Conservation (phyloP, 306 rosid species). For the Purshia tridentata region DNA sequence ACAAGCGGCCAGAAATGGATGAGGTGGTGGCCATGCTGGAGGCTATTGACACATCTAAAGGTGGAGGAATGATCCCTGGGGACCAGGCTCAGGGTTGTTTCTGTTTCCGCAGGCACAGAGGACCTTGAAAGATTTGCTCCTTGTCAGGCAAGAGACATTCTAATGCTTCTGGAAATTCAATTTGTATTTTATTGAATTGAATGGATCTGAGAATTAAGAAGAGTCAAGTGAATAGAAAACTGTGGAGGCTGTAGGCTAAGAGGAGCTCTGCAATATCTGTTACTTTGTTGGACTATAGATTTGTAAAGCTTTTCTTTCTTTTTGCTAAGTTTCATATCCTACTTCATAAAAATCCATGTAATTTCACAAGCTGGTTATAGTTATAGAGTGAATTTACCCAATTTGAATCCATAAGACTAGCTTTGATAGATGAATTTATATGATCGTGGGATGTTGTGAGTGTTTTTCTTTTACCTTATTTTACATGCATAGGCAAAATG, state of each 20-base stretch:
- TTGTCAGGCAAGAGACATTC: conserved; percentile 24
- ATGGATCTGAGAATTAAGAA: conserved; percentile 28
- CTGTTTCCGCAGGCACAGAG: conserved; percentile 80
- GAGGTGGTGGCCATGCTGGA: conserved; percentile 89
- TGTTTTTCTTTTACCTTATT: too few species aligned
- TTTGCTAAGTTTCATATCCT: conserved; percentile 23
- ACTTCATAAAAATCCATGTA: conserved; percentile 26
- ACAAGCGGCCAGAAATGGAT: conserved; percentile 95
- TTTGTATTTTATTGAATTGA: conserved; percentile 47
- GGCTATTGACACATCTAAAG: conserved; percentile 89
- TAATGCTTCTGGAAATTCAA: conserved; percentile 35
- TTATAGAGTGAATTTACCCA: not conserved
- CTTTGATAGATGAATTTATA: not conserved
- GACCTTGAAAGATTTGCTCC: conserved; percentile 61
- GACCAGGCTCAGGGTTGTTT: conserved; percentile 88
- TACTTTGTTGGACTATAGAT: conserved; percentile 48
- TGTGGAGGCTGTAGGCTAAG: conserved; percentile 46
- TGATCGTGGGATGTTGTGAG: not conserved
- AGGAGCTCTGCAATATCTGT: conserved; percentile 45
- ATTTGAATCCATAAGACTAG: not conserved
- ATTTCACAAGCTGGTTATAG: conserved; percentile 11
- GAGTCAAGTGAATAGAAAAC: conserved; percentile 41
- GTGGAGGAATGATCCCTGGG: conserved; percentile 95
- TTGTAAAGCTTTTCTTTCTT: conserved; percentile 57
- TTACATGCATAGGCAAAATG: too few species aligned